Percentiles rank a stretch among this genome's conserved stretches.
phyloP scores from a whole-genome alignment of 2,329 filamentous ascomycete genomes.

The Mollisiaceae sp. region DNA sequence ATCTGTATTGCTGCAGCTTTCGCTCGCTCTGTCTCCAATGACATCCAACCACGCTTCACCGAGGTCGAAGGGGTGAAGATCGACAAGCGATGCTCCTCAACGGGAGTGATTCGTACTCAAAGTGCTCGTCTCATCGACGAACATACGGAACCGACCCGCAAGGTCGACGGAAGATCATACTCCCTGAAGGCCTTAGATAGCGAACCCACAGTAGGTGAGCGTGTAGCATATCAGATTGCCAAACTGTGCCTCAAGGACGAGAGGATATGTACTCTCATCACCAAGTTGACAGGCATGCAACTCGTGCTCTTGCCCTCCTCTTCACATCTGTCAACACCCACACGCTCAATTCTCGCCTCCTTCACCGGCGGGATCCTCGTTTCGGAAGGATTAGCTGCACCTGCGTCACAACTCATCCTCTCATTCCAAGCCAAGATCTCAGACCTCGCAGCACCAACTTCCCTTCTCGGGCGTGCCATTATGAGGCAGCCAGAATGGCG shows the following conservation, averaged over 20 bases:
- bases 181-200: slow-evolving; percentile 7
- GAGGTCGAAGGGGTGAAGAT: slow-evolving; percentile 20
- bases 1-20: slow-evolving; percentile 22
- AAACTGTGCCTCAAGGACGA: slow-evolving; percentile 11
- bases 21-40: slow-evolving; percentile 20
- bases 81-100: slow-evolving; percentile 22
- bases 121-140: slow-evolving; percentile 6
- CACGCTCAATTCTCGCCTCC: slow-evolving; percentile 9
- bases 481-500: slow-evolving; percentile 21
- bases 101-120: slow-evolving; percentile 14
- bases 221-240: slow-evolving; percentile 17
- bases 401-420: slow-evolving; percentile 1
- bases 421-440: slow-evolving; percentile 14
- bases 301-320: background rate
- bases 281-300: slow-evolving; percentile 16
- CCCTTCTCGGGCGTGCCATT: slow-evolving; percentile 15
- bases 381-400: slow-evolving; percentile 19
- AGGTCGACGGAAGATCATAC: slow-evolving; percentile 17
- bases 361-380: slow-evolving; percentile 19
- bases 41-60: slow-evolving; percentile 18
- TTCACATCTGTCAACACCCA: background rate
- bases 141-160: background rate
- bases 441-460: slow-evolving; percentile 17
- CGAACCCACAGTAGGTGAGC: slow-evolving; percentile 12
- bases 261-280: background rate